Base-by-base conservation (phyloP, 805 yeast genomes). In the Middelhovenomyces tepae region DNA sequence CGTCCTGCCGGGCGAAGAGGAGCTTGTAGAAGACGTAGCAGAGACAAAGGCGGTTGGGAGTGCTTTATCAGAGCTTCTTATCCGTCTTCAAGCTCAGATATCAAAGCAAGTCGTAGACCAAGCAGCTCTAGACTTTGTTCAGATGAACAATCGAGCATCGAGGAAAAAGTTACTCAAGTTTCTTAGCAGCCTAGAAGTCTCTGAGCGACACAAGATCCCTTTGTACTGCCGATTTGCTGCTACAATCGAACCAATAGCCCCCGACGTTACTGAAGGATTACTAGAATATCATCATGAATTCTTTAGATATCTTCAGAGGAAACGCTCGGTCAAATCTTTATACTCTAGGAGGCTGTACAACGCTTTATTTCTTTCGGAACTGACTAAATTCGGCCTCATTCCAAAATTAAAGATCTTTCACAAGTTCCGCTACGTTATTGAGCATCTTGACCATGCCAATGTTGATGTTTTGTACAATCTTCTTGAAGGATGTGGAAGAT, bases 401-500 rank as follows among this genome's bases (percentile, higher is more conserved):
- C 89, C 94, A 0, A 59, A 65, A n/a, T 77, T 75, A 53, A 65
- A 78, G 37, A 62, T 78, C 8, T 79, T 84, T 50, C 87, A 85
- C 53, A 80, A 78, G 49, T 66, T 86, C 29, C 65, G 84, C 45
- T 57, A 67, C 1, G 57, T 83, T 43, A 69, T 80, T 2, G 47
- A 73, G 35, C 68, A 69, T 33, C 46, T 73, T 22, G 62, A 67
- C 4, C 62, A 67, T 0, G 68, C 69, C 39, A 82, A 79, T 50
- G 67, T 82, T 37, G 94, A 81, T 45, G 69, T 78, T 5, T 56
- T 86, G 36, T 64, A 74, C 7, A 66, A 77, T n/a, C 58, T 84
- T 27, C 78, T 84, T 47, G 94, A 86, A 46, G 63, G 72, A 22
- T 68, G 83, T 44, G 94, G 94, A 0, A 63, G 73, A 37, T 72